Evolutionary conservation across 2,329 filamentous ascomycete species (phyloP), one percentile per base, ranked within the genome.

Genomic region (Plectosphaerella plurivora): DNA sequence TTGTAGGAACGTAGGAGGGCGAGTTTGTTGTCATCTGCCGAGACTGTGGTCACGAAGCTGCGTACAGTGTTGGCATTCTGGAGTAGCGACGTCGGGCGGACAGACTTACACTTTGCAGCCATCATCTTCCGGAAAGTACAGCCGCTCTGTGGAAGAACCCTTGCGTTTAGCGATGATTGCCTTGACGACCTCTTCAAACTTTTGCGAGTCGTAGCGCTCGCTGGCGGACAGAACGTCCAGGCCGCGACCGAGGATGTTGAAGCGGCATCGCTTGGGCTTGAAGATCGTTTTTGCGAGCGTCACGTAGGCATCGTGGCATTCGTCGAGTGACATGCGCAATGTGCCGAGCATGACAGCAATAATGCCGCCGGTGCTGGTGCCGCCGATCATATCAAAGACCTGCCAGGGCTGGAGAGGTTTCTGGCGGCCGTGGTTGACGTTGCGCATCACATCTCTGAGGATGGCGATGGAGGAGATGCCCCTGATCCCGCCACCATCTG

Each of bases 331-430:
- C 60, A 61, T 61, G 44, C 49, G 50, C 39, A 61, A 53, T 11
- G 54, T 51, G 3, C 59, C 56, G 3, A 60, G 55, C 59, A 61
- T 61, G 25, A 61, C 54, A 41, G 59, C 59, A 46, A 61, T 61
- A 10, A 61, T 54, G 2, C 59, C 55, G 2, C 55, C 55, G 10
- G 55, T 57, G 18, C 54, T 56, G 2, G 55, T 57, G 15, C 55
- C 55, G 20, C 55, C 55, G 12, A 57, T 57, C n/a, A 57, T 51
- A 47, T 57, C 55, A n/a, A 57, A 57, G 9, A 56, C 49, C 9
- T 57, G 51, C 53, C 55, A 56, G n/a, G 54, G 53, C 15, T 54
- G 48, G 5, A 57, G 49, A 25, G 39, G 16, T 5, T 41, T n/a
- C n/a, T 46, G 46, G 2, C 53, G 49, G 22, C 49, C 51, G 9